Evolutionary conservation across 768 basidiomycete species (phyloP).

Genomic region (Clitopilus hobsonii): DNA sequence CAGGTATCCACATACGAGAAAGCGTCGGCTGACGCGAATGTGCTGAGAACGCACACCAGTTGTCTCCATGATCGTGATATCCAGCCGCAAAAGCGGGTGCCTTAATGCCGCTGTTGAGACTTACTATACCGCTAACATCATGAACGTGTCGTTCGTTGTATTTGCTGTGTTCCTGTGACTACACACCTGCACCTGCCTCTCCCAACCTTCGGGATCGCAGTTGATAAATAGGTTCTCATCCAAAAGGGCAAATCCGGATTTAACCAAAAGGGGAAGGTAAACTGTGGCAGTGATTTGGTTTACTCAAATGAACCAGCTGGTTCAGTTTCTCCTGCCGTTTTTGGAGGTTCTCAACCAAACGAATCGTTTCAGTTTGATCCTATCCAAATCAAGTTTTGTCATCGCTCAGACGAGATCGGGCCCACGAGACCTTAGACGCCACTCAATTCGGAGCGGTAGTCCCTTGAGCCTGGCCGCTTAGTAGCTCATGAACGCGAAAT

Average conservation of each 20-base stretch:
- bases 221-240: not conserved
- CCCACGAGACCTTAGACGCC: slow-evolving; percentile 31
- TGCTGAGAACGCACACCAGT: not conserved
- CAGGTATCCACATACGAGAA: not conserved
- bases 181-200: not conserved
- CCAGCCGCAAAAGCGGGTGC: not conserved
- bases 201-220: not conserved
- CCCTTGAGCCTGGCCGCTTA: slow-evolving; percentile 17
- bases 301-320: slow-evolving; percentile 9
- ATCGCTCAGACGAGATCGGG: slow-evolving; percentile 28
- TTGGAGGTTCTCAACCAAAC: too few species aligned
- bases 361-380: not conserved
- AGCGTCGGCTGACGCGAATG: not conserved
- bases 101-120: not conserved
- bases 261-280: not conserved
- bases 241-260: slow-evolving; percentile 1
- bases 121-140: not conserved
- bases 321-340: slow-evolving; percentile 2
- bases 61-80: not conserved
- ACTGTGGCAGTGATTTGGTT: slow-evolving; percentile 11
- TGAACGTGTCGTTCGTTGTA: not conserved
- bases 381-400: slow-evolving; percentile 20
- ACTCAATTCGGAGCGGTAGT: slow-evolving; percentile 22
- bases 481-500: not conserved
- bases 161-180: not conserved